Base-by-base conservation (phyloP, 2,329 filamentous ascomycete genomes). In the Fusarium phyllophilum region DNA sequence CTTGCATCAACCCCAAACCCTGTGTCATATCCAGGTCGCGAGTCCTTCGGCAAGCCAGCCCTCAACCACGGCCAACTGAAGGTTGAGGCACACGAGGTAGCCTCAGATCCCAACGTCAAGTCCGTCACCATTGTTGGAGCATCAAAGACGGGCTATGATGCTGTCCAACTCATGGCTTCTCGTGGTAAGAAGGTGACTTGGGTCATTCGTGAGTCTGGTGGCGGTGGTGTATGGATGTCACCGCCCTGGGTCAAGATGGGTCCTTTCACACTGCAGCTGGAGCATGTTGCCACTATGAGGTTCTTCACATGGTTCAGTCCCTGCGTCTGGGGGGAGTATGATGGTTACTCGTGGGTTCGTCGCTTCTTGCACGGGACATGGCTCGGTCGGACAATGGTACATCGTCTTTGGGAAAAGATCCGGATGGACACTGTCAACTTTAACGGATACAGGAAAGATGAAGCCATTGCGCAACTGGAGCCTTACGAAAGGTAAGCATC, bases 381-480 rank as follows among this genome's bases (percentile, higher is more conserved):
- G 33, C 34, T 54, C 6, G 51, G 51, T 3, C 14, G 34, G 0
- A 29, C 18, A 2, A 54, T 54, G 24, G 34, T 54, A 0, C 33
- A 54, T 17, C 18, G 24, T 13, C 51, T 54, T 17, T 54, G 51
- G 51, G 51, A 54, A 0, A 54, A 54, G 20, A 54, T 54, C 3
- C 7, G 34, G 3, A 38, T 26, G 51, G 51, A 54, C 10, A 54
- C 34, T 4, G 51, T 54, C 18, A 54, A 54, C 18, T 54, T 29
- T 0, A 54, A 54, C 7, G 51, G 51, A 1, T 54, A 38, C 18
- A 54, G 34, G 24, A 54, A 38, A 5, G 29, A n/a, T 17, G 14
- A 54, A 0, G 6, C 18, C 0, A 38, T 54, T 38, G 5, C 51
- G 1, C 24, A 54, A 0, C 24, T 54, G 2, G 51, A 54, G 24